Percentiles rank a stretch among this genome's conserved stretches.
These are phyloP conservation scores for Trypanosoma platydactyli DNA, from an alignment of 208 protist genomes.

Conservation along the genomic window DNA sequence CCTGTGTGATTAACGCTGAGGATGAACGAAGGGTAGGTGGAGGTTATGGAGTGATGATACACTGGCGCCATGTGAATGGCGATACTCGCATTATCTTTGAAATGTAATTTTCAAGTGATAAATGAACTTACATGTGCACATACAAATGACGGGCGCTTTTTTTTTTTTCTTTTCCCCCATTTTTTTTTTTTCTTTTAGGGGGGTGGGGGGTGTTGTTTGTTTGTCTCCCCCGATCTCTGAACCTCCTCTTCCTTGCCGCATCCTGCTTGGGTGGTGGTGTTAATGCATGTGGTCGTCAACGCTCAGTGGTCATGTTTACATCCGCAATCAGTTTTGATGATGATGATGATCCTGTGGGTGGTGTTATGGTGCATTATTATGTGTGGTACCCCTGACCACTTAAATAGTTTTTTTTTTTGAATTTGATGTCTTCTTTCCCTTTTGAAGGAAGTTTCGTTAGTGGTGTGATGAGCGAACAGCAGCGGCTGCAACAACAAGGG, in stretches of 20 bases:
- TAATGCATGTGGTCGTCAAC: conserved; percentile 8
- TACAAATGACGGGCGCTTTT: neutral
- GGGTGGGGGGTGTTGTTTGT: neutral
- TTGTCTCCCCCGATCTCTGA: neutral
- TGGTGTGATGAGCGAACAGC: neutral
- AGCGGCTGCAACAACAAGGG: neutral
- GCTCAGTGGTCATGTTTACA: conserved; percentile 5
- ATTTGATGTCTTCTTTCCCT: neutral
- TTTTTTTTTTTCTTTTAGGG: conserved; percentile 14
- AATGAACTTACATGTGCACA: neutral
- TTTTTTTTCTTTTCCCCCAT: neutral
- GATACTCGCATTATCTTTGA: too few relatives aligned
- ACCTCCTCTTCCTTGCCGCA: too few relatives aligned
- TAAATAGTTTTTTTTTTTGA: neutral
- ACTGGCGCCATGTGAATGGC: too few relatives aligned
- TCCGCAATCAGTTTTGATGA: conserved; percentile 1
- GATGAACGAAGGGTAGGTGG: too few relatives aligned
- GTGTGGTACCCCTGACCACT: too few relatives aligned
- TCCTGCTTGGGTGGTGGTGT: too few relatives aligned
- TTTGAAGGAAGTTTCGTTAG: too few relatives aligned
- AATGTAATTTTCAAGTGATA: too few relatives aligned
- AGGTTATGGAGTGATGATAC: too few relatives aligned
- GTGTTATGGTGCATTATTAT: conserved; percentile 4
- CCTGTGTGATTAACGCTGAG: too few relatives aligned
- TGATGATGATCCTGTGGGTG: neutral